Conservation (phyloP, 805 yeast genomes). For the Nakazawaea peltata region DNA sequence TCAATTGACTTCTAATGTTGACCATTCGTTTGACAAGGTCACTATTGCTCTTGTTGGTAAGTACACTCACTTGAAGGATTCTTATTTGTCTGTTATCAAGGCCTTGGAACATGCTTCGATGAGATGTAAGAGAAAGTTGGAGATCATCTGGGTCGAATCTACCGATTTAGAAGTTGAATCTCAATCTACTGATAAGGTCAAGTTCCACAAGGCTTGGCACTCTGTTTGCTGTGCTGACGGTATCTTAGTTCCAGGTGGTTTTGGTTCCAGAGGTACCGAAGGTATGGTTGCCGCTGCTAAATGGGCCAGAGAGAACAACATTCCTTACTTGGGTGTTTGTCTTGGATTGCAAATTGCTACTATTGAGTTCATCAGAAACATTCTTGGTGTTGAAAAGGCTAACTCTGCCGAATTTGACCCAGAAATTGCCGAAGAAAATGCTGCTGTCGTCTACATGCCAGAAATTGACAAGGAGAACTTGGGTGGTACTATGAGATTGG, state of each 20-base stretch:
- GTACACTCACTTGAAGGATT: slow-evolving; percentile 91
- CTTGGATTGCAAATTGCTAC: slow-evolving; percentile 96
- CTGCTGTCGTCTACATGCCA: slow-evolving; percentile 94
- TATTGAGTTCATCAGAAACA: slow-evolving; percentile 82
- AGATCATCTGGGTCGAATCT: slow-evolving; percentile 95
- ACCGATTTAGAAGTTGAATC: slow-evolving; percentile 76
- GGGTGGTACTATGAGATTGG: slow-evolving; percentile 99
- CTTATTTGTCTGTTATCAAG: slow-evolving; percentile 90
- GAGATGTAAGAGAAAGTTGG: slow-evolving; percentile 77
- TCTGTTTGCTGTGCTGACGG: slow-evolving; percentile 90
- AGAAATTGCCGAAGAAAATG: slow-evolving; percentile 49
- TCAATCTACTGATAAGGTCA: slow-evolving; percentile 55
- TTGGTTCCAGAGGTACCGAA: slow-evolving; percentile 94
- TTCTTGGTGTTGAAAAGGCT: slow-evolving; percentile 59
- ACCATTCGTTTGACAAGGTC: slow-evolving; percentile 77
- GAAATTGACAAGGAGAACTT: slow-evolving; percentile 91
- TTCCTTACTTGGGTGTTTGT: slow-evolving; percentile 96
- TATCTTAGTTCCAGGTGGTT: slow-evolving; percentile 96
- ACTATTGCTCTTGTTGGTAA: slow-evolving; percentile 96
- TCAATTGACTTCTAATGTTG: slow-evolving; percentile 68
- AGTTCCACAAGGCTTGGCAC: slow-evolving; percentile 95
- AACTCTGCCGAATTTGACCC: slow-evolving; percentile 79
- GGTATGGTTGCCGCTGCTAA: slow-evolving; percentile 97
- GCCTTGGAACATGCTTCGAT: slow-evolving; percentile 92
- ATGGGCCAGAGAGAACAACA: slow-evolving; percentile 94